Evolutionary conservation across 345 rosid genomes (phyloP).

Genomic region (Eucalyptus decipiens): DNA sequence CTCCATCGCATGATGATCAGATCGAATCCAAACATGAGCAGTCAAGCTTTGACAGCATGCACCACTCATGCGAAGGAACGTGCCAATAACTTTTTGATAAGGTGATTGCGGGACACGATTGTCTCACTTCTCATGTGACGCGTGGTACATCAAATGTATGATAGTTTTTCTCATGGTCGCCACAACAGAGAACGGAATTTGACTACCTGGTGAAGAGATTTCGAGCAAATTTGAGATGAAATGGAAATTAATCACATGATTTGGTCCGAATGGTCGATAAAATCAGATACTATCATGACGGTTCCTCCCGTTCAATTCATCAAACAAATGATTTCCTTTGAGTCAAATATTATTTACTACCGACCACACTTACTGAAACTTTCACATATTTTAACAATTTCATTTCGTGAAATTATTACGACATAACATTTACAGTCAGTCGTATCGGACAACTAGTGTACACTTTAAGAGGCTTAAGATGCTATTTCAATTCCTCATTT

Average conservation of each 20-base stretch:
- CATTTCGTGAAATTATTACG: too few species aligned
- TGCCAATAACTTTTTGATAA: background rate
- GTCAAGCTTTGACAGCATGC: background rate
- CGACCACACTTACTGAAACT: too few species aligned
- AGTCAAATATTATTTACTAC: too few species aligned
- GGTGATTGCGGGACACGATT: background rate
- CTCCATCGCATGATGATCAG: background rate
- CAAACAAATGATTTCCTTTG: rapidly evolving
- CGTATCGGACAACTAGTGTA: too few species aligned
- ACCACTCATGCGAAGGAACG: background rate
- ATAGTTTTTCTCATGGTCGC: background rate
- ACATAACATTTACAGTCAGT: rapidly evolving
- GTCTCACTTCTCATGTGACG: background rate
- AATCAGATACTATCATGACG: too few species aligned
- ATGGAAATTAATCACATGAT: background rate
- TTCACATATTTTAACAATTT: too few species aligned
- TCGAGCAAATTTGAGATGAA: too few species aligned
- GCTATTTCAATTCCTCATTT: too few species aligned
- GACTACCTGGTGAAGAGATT: background rate
- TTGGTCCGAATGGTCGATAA: too few species aligned
- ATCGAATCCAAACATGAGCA: background rate
- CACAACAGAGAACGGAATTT: too few species aligned
- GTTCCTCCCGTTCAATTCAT: too few species aligned
- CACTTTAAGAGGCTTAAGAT: too few species aligned
- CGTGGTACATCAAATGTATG: background rate